Conservation (phyloP, 306 rosid genomes). For the Sesbania bispinosa region DNA sequence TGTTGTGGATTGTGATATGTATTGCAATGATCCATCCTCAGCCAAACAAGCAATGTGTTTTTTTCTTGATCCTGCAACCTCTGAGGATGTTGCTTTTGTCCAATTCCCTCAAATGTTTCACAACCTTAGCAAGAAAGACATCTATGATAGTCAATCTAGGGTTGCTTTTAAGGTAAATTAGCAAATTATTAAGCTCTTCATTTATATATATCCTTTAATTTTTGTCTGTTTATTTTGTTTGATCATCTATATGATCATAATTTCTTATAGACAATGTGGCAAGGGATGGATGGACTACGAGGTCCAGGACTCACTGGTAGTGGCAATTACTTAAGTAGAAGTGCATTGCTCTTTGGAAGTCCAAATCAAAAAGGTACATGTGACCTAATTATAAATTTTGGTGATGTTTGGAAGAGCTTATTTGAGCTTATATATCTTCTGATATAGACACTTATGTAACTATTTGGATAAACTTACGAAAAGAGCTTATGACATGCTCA, state of each 20-base stretch:
- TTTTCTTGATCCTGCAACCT: conserved; percentile 50
- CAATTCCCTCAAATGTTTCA: conserved; percentile 59
- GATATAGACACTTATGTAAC: too few relatives aligned
- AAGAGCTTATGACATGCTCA: too few relatives aligned
- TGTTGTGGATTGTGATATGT: conserved; percentile 67
- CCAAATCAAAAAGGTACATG: conserved; percentile 42
- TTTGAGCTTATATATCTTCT: too few relatives aligned
- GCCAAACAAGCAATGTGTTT: conserved; percentile 71
- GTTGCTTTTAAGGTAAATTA: conserved; percentile 38
- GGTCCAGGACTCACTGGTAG: conserved; percentile 54
- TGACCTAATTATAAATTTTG: too few relatives aligned
- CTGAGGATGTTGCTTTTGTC: conserved; percentile 32
- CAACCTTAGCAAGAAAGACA: conserved; percentile 49
- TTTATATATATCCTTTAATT: too few relatives aligned
- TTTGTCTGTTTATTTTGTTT: too few relatives aligned
- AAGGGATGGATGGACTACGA: conserved; percentile 48
- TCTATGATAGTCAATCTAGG: conserved; percentile 43
- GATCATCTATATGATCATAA: neutral
- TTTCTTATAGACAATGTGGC: conserved; percentile 45
- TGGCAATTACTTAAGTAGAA: conserved; percentile 42
- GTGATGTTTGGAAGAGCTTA: too few relatives aligned
- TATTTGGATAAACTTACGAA: too few relatives aligned
- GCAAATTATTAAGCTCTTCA: neutral
- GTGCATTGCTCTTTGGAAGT: conserved; percentile 37
- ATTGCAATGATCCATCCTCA: conserved; percentile 60